Evolutionary conservation across 306 rosid genomes (phyloP), one percentile per base, ranked within the genome.

Genomic region (Astragalus glycyphyllos): DNA sequence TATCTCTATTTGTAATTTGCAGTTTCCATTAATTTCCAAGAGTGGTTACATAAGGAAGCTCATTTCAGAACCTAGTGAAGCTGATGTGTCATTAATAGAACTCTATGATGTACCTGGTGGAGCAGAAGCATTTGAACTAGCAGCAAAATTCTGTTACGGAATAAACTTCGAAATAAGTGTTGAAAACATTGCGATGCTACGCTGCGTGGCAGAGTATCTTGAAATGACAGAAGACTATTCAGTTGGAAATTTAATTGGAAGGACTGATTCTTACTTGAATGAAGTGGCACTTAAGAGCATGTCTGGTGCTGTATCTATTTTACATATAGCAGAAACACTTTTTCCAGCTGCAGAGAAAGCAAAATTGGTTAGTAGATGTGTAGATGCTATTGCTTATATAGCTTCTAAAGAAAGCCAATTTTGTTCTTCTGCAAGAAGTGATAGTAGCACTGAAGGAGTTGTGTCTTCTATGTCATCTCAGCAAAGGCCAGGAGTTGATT

Each of bases 101-200:
- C 92, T 94, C 47, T 53, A 50, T 14, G 84, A 85, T 17, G 77
- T 85, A 71, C 98, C 98, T 0, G 98, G 98, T 2, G 97, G 98
- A 71, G 83, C 84, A 15, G 92, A 94, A 75, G 92, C 89, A 40
- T 94, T 94, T 60, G 97, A 94, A 50, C 84, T 87, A 8, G 92
- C 96, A 35, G 92, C 97, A 13, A 94, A 87, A 11, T 90, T 90
- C 82, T 94, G 98, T 58, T 94, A 94, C 7, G 96, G 97, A 1
- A 82, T 91, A 63, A 94, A 94, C 71, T 94, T 90, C 46, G 96
- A 90, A 82, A 87, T 94, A 60, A 49, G 84, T 69, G 62, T 87
- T 0, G 92, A 87, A 41, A 90, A 94, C 68, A 89, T 90, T 0
- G 90, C 90, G 11, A 69, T 74, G 72, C 92, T 94, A 10, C 89